These are phyloP conservation scores for Golovinomyces cichoracearum DNA, from an alignment of 2,329 filamentous ascomycete species.

Conservation along the genomic window DNA sequence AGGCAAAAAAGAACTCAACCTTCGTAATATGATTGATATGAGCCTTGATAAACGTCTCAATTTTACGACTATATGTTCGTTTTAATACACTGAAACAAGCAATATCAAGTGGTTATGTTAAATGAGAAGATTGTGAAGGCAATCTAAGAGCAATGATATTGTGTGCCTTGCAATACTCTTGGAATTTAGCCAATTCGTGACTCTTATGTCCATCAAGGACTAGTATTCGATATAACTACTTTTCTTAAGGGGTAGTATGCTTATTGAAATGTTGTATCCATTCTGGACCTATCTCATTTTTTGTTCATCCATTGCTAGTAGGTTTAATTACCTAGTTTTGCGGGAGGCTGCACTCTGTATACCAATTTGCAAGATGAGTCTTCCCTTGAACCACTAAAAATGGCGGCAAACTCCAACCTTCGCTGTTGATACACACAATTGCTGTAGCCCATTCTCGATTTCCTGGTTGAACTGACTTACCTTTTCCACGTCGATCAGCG, in stretches of 20 bases:
- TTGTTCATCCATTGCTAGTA: background rate
- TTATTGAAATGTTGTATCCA: constrained; percentile 8
- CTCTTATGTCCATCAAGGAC: constrained; percentile 6
- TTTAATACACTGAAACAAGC: constrained; percentile 16
- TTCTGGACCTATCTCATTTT: background rate
- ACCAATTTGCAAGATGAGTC: background rate
- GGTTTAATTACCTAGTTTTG: background rate
- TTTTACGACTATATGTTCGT: background rate
- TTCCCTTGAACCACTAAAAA: background rate
- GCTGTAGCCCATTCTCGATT: background rate
- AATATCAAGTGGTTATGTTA: background rate
- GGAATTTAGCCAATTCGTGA: background rate
- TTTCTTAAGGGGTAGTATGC: constrained; percentile 2
- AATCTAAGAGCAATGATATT: constrained; percentile 16
- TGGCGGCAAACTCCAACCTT: background rate
- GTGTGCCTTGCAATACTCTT: constrained; percentile 13
- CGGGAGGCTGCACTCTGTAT: background rate
- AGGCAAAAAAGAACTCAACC: constrained; percentile 10
- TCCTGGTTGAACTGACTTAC: background rate
- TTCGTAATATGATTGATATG: constrained; percentile 11
- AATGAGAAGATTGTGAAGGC: background rate
- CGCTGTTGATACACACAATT: background rate
- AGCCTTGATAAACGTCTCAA: background rate
- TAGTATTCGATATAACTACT: constrained; percentile 3
- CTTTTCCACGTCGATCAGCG: background rate